Conservation (phyloP, 495 filamentous ascomycete genomes). For the Margaritispora aquatica region DNA sequence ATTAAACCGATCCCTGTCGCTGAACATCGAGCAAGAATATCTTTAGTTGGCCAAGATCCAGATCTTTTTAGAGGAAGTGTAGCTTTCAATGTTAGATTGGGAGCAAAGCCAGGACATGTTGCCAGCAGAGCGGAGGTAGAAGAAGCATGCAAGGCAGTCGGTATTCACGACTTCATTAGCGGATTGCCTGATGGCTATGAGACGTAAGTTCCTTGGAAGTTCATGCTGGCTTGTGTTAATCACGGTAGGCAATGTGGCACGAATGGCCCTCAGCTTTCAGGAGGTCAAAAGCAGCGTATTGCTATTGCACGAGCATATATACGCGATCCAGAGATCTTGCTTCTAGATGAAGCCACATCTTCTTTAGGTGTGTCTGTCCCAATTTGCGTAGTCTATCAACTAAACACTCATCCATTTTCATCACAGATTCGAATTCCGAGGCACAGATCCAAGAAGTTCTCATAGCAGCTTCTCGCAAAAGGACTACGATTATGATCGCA, state of each 20-base stretch:
- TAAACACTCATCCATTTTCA: too few relatives aligned
- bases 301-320: slow-evolving; percentile 60
- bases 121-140: slow-evolving; percentile 15
- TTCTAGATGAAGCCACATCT: slow-evolving; percentile 72
- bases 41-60: slow-evolving; percentile 41
- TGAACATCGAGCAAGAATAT: too few relatives aligned
- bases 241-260: slow-evolving; percentile 33
- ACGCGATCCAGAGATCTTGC: slow-evolving; percentile 60
- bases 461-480: slow-evolving; percentile 51
- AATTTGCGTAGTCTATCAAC: too few relatives aligned
- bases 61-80: slow-evolving; percentile 42
- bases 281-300: slow-evolving; percentile 58
- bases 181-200: slow-evolving; percentile 55
- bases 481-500: slow-evolving; percentile 79
- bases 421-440: slow-evolving; percentile 42
- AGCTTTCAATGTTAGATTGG: slow-evolving; percentile 38
- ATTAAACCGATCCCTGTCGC: too few relatives aligned
- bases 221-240: neutral
- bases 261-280: slow-evolving; percentile 52
- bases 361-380: slow-evolving; percentile 44
- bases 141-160: slow-evolving; percentile 17
- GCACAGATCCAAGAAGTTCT: slow-evolving; percentile 44
- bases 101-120: slow-evolving; percentile 22
- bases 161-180: slow-evolving; percentile 54
- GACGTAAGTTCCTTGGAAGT: slow-evolving; percentile 30